Evolutionary conservation across 1,139 yeast species (phyloP).

Genomic region (Zygotorulaspora mrakii): DNA sequence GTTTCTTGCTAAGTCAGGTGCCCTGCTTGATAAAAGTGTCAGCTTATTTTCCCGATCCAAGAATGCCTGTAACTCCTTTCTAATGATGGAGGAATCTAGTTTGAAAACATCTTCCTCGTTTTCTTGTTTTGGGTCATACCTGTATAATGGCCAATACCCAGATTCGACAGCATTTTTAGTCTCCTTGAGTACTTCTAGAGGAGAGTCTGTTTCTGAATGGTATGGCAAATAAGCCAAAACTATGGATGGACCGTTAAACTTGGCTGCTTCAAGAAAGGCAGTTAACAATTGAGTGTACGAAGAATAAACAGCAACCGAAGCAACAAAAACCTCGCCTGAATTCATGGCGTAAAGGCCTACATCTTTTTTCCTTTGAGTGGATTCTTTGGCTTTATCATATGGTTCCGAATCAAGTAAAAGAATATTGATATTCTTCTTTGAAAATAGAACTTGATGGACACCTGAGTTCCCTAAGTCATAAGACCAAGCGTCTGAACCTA

Average conservation of each 20-base stretch:
- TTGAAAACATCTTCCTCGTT: conserved; percentile 56
- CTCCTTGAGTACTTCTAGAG: conserved; percentile 73
- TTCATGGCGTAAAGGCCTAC: conserved; percentile 95
- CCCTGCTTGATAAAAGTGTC: conserved; percentile 64
- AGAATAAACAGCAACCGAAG: conserved; percentile 90
- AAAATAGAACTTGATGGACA: conserved; percentile 76
- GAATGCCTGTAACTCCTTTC: conserved; percentile 71
- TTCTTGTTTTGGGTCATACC: conserved; percentile 64
- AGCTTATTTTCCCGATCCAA: conserved; percentile 87
- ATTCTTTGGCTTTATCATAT: conserved; percentile 38
- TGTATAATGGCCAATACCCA: conserved; percentile 94
- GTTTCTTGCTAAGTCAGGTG: conserved; percentile 76
- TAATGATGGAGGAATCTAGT: conserved; percentile 79
- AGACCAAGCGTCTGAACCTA: conserved; percentile 95
- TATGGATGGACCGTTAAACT: conserved; percentile 84
- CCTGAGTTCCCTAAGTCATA: conserved; percentile 91
- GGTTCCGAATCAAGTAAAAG: conserved; percentile 91
- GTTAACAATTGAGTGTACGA: conserved; percentile 91
- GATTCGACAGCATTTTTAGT: conserved; percentile 88
- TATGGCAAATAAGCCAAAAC: conserved; percentile 89
- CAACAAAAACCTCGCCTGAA: conserved; percentile 85
- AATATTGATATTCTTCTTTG: conserved; percentile 77
- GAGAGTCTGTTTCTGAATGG: conserved; percentile 58
- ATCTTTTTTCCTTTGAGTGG: conserved; percentile 69
- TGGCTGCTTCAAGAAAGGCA: conserved; percentile 84